Evolutionary conservation across 1,284 basidiomycete species (phyloP), one percentile per base, ranked within the genome.

Genomic region (Tremellales sp.): DNA sequence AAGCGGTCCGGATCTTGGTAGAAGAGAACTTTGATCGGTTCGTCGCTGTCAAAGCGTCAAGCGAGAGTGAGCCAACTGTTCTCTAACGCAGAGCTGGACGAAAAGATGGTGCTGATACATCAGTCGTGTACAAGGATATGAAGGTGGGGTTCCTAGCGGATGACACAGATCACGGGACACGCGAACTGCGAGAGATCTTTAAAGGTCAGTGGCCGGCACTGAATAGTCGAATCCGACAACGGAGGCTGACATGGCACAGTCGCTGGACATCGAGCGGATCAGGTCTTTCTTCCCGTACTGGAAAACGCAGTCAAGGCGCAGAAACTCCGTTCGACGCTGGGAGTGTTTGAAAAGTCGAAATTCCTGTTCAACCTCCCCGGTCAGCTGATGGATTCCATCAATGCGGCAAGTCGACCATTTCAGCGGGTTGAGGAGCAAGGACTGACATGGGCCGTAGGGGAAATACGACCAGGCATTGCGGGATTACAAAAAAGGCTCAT

Each of bases 21-120:
- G 91, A 97, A 73, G 90, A 97, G 64, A 97, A 97, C 74, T 97
- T 98, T 76, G 93, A 98, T 75, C 81, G 91, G 22, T 98, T 98
- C 66, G 94, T 98, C 11, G 88, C 90, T 3, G 94, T 99, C 54
- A 99, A 99, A 67, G 89, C 90, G 13, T 89, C 89, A 11, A 94
- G 89, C 10, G 94, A 97, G 75, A 89, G 92, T 90, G 67, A 57
- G 80, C 65, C 40, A 11, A n/a, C 25, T 5, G 33, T 13, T 19
- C 19, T 23, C 35, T 35, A 25, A 45, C 3, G 21, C 35, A 3
- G n/a, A 51, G 17, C 3, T 19, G 19, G 31, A 40, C n/a, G n/a
- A n/a, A n/a, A n/a, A n/a, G n/a, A n/a, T n/a, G n/a, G n/a, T 36
- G 48, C 51, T 43, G 48, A 40, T 43, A n/a, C 29, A 25, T 4